A percentile compares a stretch with the other conserved stretches of the same genome.
Conservation (phyloP, 2,329 filamentous ascomycete genomes). For the Cladorrhinum sp. region DNA sequence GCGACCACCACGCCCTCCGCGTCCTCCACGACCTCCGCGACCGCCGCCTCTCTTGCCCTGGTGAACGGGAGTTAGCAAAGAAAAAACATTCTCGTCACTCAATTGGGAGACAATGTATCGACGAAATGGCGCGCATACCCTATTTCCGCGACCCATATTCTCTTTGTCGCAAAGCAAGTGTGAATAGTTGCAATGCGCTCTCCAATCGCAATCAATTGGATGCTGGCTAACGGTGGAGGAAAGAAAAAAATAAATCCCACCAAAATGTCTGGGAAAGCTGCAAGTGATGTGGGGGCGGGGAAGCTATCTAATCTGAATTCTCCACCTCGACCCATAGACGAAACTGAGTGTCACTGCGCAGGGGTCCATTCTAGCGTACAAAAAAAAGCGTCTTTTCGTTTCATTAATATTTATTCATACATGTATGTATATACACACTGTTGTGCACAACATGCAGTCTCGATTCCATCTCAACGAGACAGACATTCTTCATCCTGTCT, state of each 20-base stretch:
- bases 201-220: slow-evolving; percentile 23
- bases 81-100: background rate
- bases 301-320: slow-evolving; percentile 12
- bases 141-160: slow-evolving; percentile 27
- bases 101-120: background rate
- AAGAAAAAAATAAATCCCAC: slow-evolving; percentile 24
- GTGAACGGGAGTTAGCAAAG: background rate
- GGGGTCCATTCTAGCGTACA: background rate
- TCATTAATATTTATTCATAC: background rate
- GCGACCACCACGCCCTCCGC: slow-evolving; percentile 37
- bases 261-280: slow-evolving; percentile 12
- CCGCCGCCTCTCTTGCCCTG: slow-evolving; percentile 28
- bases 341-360: background rate
- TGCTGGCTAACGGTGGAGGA: slow-evolving; percentile 12
- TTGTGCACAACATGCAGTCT: background rate
- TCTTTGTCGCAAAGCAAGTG: slow-evolving; percentile 11
- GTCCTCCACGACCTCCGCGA: slow-evolving; percentile 27
- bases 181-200: slow-evolving; percentile 20
- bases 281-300: slow-evolving; percentile 28
- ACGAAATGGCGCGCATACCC: slow-evolving; percentile 13
- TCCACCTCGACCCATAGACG: background rate
- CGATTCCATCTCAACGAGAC: too few species aligned
- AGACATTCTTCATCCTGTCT: background rate
- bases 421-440: background rate
- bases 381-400: background rate